Conservation (phyloP, 352 stramenopile species). For the Phytophthora macrochlamydospora region DNA sequence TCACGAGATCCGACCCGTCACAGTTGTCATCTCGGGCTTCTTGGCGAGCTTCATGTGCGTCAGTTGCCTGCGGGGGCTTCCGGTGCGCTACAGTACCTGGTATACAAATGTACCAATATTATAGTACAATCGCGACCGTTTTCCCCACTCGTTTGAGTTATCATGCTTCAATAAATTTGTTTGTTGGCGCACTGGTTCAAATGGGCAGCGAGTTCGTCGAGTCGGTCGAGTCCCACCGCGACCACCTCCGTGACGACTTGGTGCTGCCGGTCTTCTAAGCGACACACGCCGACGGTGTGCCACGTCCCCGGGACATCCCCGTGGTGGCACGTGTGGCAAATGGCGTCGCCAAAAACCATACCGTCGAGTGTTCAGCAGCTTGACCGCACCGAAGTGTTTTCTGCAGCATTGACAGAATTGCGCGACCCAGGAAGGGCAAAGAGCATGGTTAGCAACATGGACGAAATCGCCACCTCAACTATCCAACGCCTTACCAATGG, state of each 20-base stretch:
- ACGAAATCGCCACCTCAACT: neutral
- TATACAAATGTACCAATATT: too few relatives aligned
- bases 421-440: neutral
- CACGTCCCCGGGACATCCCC: constrained; percentile 39
- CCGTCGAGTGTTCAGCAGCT: constrained; percentile 31
- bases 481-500: neutral
- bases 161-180: too few relatives aligned
- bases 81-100: too few relatives aligned
- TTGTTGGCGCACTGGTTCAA: neutral
- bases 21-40: too few relatives aligned
- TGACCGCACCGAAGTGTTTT: constrained; percentile 40
- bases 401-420: constrained; percentile 47
- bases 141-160: too few relatives aligned
- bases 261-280: constrained; percentile 29
- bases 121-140: too few relatives aligned
- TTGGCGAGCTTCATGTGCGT: too few relatives aligned
- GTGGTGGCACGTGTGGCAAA: constrained; percentile 50
- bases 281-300: constrained; percentile 32
- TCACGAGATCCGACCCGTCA: too few relatives aligned
- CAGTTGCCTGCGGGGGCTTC: too few relatives aligned
- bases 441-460: neutral
- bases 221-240: constrained; percentile 26
- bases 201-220: constrained; percentile 21
- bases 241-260: constrained; percentile 19
- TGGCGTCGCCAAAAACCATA: constrained; percentile 51